Conservation (phyloP, 225 moss, liverwort and hornwort genomes). For the Sphagnum contortum region DNA sequence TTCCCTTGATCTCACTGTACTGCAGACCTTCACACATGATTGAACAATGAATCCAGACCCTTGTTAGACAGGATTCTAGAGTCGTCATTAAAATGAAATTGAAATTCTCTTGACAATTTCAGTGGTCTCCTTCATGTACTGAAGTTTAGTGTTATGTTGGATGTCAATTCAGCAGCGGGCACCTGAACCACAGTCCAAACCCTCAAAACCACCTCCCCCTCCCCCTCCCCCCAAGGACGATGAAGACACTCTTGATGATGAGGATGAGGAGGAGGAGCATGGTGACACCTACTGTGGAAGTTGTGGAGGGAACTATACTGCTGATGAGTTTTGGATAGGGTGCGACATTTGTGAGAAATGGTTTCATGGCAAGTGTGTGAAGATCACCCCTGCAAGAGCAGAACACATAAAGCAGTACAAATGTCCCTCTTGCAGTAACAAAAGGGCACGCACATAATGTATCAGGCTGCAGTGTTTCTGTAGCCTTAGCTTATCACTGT, state of each 20-base stretch:
- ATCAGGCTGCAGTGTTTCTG: slow-evolving; percentile 43
- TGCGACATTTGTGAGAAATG: slow-evolving; percentile 68
- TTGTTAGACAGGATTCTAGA: no score
- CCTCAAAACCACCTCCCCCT: slow-evolving; percentile 32
- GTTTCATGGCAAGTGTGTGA: slow-evolving; percentile 64
- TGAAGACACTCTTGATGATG: slow-evolving; percentile 38
- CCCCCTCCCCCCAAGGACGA: slow-evolving; percentile 30
- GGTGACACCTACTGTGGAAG: slow-evolving; percentile 40
- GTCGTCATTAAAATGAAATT: no score
- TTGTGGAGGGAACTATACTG: slow-evolving; percentile 48
- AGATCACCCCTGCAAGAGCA: slow-evolving; percentile 60
- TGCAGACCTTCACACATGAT: no score
- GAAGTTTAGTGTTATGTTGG: not conserved
- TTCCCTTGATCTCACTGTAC: no score
- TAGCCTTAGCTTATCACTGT: slow-evolving; percentile 41
- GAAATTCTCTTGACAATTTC: not conserved
- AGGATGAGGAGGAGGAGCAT: slow-evolving; percentile 57
- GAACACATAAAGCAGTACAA: slow-evolving; percentile 67
- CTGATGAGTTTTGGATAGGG: slow-evolving; percentile 64
- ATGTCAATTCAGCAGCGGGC: slow-evolving; percentile 13
- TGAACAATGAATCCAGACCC: no score
- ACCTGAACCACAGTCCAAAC: slow-evolving; percentile 28
- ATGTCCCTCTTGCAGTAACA: slow-evolving; percentile 69
- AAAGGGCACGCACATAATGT: slow-evolving; percentile 66
- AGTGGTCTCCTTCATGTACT: not conserved